Evolutionary conservation across 1,284 basidiomycete genomes (phyloP).

Genomic region (Ustilago hordei): DNA sequence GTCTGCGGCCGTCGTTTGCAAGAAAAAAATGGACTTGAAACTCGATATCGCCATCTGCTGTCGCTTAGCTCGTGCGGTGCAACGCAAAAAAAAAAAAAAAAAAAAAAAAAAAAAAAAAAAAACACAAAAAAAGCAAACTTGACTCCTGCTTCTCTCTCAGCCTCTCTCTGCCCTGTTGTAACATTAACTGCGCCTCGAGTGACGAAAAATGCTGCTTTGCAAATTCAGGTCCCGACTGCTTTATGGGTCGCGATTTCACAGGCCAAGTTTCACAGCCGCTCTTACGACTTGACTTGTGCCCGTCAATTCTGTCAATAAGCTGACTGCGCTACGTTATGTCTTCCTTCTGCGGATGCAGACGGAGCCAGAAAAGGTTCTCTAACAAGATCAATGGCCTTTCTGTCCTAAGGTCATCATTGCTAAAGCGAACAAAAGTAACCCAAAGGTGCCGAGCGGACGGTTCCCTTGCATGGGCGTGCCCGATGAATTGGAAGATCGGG

Average conservation of each 20-base stretch:
- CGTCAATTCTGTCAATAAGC: no score
- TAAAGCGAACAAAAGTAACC: no score
- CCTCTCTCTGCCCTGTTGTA: no score
- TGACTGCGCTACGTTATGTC: no score
- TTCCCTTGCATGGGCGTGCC: background rate
- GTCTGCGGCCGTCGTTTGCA: constrained; percentile 5
- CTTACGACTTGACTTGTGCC: background rate
- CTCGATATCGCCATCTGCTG: background rate
- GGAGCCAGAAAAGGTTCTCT: no score
- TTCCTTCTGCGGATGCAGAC: no score
- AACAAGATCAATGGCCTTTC: no score
- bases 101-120: background rate
- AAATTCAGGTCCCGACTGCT: constrained; percentile 19
- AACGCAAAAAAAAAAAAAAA: background rate
- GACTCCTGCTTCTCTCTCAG: background rate
- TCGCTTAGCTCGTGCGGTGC: constrained; percentile 12
- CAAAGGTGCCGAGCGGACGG: no score
- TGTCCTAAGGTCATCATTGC: no score
- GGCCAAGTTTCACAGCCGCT: constrained; percentile 4
- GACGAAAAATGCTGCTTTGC: background rate
- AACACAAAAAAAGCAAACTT: background rate
- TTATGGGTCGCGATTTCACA: constrained; percentile 12
- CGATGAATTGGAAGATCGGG: background rate
- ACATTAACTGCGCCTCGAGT: background rate
- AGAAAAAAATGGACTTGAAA: background rate